Base-by-base conservation (phyloP, 164 flowering plant species). In the Pachysandra terminalis region DNA sequence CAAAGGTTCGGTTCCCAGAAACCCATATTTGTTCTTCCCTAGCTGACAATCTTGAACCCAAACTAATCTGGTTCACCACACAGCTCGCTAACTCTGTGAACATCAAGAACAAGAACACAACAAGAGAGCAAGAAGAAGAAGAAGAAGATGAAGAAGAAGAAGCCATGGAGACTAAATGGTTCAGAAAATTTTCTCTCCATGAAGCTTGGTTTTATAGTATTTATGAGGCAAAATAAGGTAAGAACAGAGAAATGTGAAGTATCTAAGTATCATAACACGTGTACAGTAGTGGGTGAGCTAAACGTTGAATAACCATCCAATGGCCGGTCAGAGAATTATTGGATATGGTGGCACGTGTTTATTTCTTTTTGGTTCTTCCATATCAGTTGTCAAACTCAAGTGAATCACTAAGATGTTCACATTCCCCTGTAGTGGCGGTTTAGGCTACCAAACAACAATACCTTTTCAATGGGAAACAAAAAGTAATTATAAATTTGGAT, bases 1-100 rank as follows among this genome's bases (percentile, higher is more conserved):
- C 93, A 74, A 94, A 94, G 0, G 93, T 87, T 23, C 90, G 79
- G 57, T 91, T 94, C 1, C 82, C 86, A 0, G 97, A 94, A 52
- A 83, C 73, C 98, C 93, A 88, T 9, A 79, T 65, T 56, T 64
- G 66, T 52, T 79, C 66, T 25, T 83, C 78, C 2, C 74, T 63
- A 6, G 93, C 95, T 19, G 71, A 24, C 71, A 94, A 63, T 23
- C 79, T 85, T 7, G 95, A 85, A 19, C 93, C 90, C 60, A 84
- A 57, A 2, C 74, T 69, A 35, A 92, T 74, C 55, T 69, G 73
- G 61, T 66, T 56, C 35, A 70, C 77, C 59, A 61, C 55, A 23
- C 59, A 64, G 6, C 62, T 37, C 8, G 28, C 58, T 12, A 65
- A 9, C 56, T 41, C 63, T 9, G 40, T 61, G 56, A 71, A 2